phyloP scores from a whole-genome alignment of 352 stramenopile genomes.

The Bremia lactucae region DNA sequence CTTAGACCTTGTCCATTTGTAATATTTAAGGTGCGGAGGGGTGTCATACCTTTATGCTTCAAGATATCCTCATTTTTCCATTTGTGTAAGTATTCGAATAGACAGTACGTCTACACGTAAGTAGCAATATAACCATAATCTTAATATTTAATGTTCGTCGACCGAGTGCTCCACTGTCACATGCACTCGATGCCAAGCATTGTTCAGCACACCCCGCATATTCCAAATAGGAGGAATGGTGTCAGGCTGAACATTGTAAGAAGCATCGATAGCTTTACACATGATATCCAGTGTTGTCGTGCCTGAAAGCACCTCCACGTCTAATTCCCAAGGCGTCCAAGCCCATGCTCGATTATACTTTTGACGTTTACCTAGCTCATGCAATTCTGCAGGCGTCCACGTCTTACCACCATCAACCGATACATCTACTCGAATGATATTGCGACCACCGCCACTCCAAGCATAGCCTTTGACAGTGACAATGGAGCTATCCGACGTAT shows the following conservation, averaged over 20 bases:
- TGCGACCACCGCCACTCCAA: slow-evolving; percentile 89
- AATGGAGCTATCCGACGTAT: slow-evolving; percentile 48
- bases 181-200: slow-evolving; percentile 90
- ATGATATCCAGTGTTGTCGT: slow-evolving; percentile 80
- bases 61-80: no score
- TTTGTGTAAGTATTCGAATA: not conserved
- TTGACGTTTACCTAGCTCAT: slow-evolving; percentile 76
- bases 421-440: slow-evolving; percentile 95
- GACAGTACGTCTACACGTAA: not conserved
- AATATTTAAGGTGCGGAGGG: no score
- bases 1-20: no score
- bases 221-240: slow-evolving; percentile 94
- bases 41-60: no score
- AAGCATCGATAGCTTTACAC: slow-evolving; percentile 91
- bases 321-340: slow-evolving; percentile 93
- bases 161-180: slow-evolving; percentile 47
- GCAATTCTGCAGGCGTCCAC: slow-evolving; percentile 86
- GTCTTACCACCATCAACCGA: slow-evolving; percentile 89
- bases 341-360: slow-evolving; percentile 88
- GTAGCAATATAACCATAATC: not conserved
- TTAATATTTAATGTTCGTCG: slow-evolving; percentile 18
- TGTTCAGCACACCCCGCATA: slow-evolving; percentile 94
- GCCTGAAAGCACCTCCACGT: slow-evolving; percentile 80
- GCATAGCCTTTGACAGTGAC: slow-evolving; percentile 91
- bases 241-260: slow-evolving; percentile 96